Percentiles rank a stretch among this genome's conserved stretches.
Conservation (phyloP, 1,284 basidiomycete genomes). For the Fomitopsis palustris region DNA sequence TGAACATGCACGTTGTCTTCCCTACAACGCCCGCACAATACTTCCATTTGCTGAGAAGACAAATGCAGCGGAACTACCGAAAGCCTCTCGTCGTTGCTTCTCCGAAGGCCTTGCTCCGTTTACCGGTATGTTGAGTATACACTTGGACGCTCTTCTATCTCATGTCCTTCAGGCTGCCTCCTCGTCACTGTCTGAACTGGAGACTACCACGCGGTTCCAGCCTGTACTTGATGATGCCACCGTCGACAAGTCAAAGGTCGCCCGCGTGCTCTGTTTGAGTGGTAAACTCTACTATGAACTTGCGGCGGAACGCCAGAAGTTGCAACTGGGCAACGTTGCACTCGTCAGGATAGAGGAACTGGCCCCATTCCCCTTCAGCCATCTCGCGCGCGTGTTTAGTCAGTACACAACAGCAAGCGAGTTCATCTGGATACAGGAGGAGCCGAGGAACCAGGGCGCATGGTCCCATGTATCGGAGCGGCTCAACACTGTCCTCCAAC, state of each 20-base stretch:
- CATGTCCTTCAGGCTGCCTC: conserved; percentile 60
- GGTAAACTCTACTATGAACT: conserved; percentile 91
- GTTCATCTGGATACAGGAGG: conserved; percentile 79
- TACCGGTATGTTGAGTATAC: conserved; percentile 53
- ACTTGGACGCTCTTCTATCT: not conserved
- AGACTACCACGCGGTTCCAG: conserved; percentile 61
- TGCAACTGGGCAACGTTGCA: conserved; percentile 51
- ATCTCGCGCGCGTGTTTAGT: conserved; percentile 44
- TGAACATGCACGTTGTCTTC: conserved; percentile 82
- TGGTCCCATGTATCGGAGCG: conserved; percentile 65
- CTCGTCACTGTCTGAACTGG: conserved; percentile 65
- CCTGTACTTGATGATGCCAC: conserved; percentile 65
- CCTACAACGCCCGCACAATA: conserved; percentile 88
- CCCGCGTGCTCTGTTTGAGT: conserved; percentile 60
- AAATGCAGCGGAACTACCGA: conserved; percentile 80
- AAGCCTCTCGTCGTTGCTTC: conserved; percentile 82
- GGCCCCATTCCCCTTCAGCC: conserved; percentile 77
- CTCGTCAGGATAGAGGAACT: conserved; percentile 83
- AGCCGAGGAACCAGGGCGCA: conserved; percentile 83
- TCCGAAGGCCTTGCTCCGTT: conserved; percentile 79
- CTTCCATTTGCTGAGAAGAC: conserved; percentile 84
- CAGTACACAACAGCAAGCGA: conserved; percentile 44
- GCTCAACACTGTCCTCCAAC: conserved; percentile 48
- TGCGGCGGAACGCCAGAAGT: conserved; percentile 55
- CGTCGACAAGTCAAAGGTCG: conserved; percentile 34